Percentiles rank a stretch among this genome's conserved stretches.
phyloP scores from a whole-genome alignment of 345 rosid species.

The Melaleuca alternifolia region DNA sequence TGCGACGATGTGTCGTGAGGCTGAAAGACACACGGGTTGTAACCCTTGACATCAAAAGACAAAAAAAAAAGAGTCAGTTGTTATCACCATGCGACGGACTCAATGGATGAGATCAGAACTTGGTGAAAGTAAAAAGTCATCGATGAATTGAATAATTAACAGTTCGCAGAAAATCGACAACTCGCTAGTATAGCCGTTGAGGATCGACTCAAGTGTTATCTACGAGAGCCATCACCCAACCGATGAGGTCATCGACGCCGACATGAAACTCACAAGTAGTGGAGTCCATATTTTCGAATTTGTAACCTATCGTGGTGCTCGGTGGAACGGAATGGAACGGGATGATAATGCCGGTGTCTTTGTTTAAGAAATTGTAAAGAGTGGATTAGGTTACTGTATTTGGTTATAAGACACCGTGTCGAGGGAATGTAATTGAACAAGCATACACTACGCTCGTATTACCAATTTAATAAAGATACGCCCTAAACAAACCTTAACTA shows the following conservation, averaged over 20 bases:
- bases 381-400: not conserved
- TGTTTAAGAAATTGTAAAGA: not conserved
- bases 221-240: not conserved
- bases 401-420: not conserved
- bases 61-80: too few relatives aligned
- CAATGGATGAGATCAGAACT: not conserved
- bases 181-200: not conserved
- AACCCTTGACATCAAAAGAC: too few relatives aligned
- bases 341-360: not conserved
- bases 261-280: not conserved
- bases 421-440: not conserved
- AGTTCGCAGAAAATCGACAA: not conserved
- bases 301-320: not conserved
- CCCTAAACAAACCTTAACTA: not conserved
- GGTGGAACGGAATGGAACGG: not conserved
- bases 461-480: not conserved
- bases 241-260: not conserved
- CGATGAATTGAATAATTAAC: not conserved
- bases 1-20: not conserved
- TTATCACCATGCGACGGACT: not conserved
- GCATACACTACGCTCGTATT: not conserved
- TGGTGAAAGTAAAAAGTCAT: not conserved
- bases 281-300: not conserved
- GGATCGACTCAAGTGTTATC: not conserved
- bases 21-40: not conserved